A percentile compares a stretch with the other conserved stretches of the same genome.
Conservation (phyloP, 768 basidiomycete species). For the Boletus rufocinnamomeus region DNA sequence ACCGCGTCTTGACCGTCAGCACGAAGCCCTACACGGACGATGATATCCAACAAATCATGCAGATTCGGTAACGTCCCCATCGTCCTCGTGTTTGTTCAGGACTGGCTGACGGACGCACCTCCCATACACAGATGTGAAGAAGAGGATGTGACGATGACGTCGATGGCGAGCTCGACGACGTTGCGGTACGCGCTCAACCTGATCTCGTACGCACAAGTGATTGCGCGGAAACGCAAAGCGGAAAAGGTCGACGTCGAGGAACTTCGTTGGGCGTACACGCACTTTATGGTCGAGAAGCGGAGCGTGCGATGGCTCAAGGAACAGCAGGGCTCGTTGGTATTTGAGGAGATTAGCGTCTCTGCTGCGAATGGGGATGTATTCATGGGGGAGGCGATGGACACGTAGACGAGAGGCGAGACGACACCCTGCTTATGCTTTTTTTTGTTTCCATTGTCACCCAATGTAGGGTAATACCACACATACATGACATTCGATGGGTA, state of each 20-base stretch:
- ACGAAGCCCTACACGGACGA: conserved; percentile 83
- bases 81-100: background rate
- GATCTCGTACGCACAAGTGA: conserved; percentile 88
- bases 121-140: conserved; percentile 70
- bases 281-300: conserved; percentile 92
- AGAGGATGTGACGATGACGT: conserved; percentile 87
- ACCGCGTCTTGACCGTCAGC: conserved; percentile 94
- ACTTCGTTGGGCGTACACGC: conserved; percentile 78
- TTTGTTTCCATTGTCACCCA: background rate
- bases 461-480: background rate
- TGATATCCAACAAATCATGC: conserved; percentile 89
- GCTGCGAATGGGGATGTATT: conserved; percentile 34
- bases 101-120: conserved; percentile 2
- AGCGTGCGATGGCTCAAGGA: conserved; percentile 92
- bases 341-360: conserved; percentile 61
- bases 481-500: background rate
- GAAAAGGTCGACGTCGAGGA: conserved; percentile 85
- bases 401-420: conserved; percentile 9
- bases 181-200: conserved; percentile 93
- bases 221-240: conserved; percentile 81
- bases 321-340: conserved; percentile 71
- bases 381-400: conserved; percentile 39
- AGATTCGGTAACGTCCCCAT: conserved; percentile 65
- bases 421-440: too few relatives aligned
- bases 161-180: conserved; percentile 88